Conservation (phyloP, 116 monocot genomes). For the Zostera marina region DNA sequence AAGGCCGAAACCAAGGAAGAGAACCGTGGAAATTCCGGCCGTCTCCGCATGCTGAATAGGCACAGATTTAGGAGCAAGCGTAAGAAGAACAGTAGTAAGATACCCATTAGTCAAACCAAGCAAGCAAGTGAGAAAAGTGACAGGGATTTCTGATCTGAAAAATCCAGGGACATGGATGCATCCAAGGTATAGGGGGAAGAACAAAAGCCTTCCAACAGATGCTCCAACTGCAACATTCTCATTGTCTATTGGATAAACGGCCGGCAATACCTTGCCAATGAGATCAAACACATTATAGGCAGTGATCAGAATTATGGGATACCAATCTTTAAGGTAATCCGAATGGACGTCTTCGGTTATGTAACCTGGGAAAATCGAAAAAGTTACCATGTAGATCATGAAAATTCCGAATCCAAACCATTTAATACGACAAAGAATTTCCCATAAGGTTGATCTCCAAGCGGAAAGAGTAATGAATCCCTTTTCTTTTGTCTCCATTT, state of each 20-base stretch:
- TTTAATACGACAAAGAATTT: slow-evolving; percentile 11
- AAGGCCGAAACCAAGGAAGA: slow-evolving; percentile 12
- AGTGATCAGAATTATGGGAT: slow-evolving; percentile 16
- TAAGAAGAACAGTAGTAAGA: slow-evolving; percentile 16
- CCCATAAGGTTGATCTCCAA: slow-evolving; percentile 15
- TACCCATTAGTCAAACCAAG: slow-evolving; percentile 24
- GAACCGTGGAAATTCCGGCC: slow-evolving; percentile 16
- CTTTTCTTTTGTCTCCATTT: slow-evolving; percentile 5
- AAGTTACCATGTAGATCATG: slow-evolving; percentile 17
- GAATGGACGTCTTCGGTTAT: slow-evolving; percentile 24
- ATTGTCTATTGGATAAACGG: slow-evolving; percentile 13
- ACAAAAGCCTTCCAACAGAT: slow-evolving; percentile 12
- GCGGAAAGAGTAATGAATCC: background rate
- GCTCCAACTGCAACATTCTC: slow-evolving; percentile 6
- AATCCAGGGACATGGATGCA: slow-evolving; percentile 18
- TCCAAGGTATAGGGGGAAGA: slow-evolving; percentile 16
- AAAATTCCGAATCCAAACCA: slow-evolving; percentile 17
- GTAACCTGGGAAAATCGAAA: slow-evolving; percentile 23
- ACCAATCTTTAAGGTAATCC: slow-evolving; percentile 15
- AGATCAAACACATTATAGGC: slow-evolving; percentile 25
- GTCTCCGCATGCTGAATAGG: slow-evolving; percentile 18
- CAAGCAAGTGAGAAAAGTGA: slow-evolving; percentile 12
- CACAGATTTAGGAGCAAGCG: slow-evolving; percentile 18
- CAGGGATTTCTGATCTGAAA: slow-evolving; percentile 11
- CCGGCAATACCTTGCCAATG: slow-evolving; percentile 14